Evolutionary conservation across 768 basidiomycete genomes (phyloP).

Genomic region (Termitomyces sp.): DNA sequence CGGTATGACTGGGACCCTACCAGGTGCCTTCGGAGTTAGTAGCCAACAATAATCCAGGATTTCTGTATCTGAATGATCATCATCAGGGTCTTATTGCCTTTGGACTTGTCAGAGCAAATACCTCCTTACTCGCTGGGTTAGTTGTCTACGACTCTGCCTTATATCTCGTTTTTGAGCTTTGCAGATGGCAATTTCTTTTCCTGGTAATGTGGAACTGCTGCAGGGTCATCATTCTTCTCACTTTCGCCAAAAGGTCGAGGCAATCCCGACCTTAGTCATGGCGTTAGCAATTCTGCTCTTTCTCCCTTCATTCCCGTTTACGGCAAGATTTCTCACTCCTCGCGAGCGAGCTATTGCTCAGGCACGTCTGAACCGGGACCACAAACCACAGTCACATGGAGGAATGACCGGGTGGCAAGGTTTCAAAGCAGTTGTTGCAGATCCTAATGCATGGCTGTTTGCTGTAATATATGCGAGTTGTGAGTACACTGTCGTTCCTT

Average conservation of each 20-base stretch:
- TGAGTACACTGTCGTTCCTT: constrained; percentile 18
- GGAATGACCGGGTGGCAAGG: constrained; percentile 54
- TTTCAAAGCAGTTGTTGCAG: constrained; percentile 45
- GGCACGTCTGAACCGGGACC: constrained; percentile 50
- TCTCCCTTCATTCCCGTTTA: constrained; percentile 53
- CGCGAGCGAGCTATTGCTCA: constrained; percentile 53
- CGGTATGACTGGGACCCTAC: constrained; percentile 54
- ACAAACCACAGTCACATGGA: constrained; percentile 53
- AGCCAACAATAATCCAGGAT: not conserved
- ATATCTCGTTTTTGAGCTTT: constrained; percentile 4
- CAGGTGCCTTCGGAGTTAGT: constrained; percentile 48
- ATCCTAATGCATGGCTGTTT: constrained; percentile 49
- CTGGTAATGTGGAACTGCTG: constrained; percentile 26
- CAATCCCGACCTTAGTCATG: constrained; percentile 52
- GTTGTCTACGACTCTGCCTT: constrained; percentile 4
- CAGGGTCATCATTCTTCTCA: not conserved
- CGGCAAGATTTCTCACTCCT: constrained; percentile 45
- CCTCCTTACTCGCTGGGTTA: constrained; percentile 36
- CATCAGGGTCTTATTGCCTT: constrained; percentile 50
- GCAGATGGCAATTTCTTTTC: constrained; percentile 57
- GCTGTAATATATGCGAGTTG: constrained; percentile 50
- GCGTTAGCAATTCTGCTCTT: constrained; percentile 41
- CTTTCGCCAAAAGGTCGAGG: constrained; percentile 38
- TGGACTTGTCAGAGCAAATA: constrained; percentile 48
- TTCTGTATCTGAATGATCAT: not conserved